These are phyloP conservation scores for Cordyceps farinosa DNA, from an alignment of 2,329 filamentous ascomycete genomes.

Conservation along the genomic window DNA sequence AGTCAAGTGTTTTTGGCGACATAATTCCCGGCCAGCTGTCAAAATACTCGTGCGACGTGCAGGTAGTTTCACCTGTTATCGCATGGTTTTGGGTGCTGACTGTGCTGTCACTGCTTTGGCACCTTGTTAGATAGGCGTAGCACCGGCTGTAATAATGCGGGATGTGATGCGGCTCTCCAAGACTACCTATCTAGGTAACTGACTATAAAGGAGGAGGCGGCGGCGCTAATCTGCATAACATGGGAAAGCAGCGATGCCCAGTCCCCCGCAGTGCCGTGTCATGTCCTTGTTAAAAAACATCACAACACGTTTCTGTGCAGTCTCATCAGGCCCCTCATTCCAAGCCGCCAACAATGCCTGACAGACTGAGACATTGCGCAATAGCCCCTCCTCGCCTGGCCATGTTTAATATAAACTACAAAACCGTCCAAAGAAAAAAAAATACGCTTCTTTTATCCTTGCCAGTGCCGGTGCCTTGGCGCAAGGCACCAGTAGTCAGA, in stretches of 20 bases:
- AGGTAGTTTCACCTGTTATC: neutral
- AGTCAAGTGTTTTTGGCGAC: neutral
- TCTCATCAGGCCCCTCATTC: neutral
- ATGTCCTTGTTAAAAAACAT: neutral
- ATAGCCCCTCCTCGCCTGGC: neutral
- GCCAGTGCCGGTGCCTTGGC: slow-evolving; percentile 7
- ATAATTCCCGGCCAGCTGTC: neutral
- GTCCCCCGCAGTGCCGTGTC: neutral
- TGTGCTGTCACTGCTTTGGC: neutral
- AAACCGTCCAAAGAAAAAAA: neutral
- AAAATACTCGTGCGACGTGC: neutral
- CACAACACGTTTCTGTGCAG: neutral
- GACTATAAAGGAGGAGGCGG: neutral
- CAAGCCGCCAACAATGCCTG: slow-evolving; percentile 1
- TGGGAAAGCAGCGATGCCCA: no score
- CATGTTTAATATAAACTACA: neutral
- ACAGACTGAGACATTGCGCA: slow-evolving; percentile 2
- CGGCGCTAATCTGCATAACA: neutral
- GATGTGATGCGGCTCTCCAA: slow-evolving; percentile 1
- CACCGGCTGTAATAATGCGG: neutral
- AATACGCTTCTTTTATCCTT: neutral
- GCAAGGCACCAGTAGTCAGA: slow-evolving; percentile 2
- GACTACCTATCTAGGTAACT: neutral
- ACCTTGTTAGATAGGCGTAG: neutral
- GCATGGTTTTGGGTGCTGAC: slow-evolving; percentile 1